Evolutionary conservation across 2,329 filamentous ascomycete genomes (phyloP), one percentile per base, ranked within the genome.

Genomic region (Ophiostoma ips): DNA sequence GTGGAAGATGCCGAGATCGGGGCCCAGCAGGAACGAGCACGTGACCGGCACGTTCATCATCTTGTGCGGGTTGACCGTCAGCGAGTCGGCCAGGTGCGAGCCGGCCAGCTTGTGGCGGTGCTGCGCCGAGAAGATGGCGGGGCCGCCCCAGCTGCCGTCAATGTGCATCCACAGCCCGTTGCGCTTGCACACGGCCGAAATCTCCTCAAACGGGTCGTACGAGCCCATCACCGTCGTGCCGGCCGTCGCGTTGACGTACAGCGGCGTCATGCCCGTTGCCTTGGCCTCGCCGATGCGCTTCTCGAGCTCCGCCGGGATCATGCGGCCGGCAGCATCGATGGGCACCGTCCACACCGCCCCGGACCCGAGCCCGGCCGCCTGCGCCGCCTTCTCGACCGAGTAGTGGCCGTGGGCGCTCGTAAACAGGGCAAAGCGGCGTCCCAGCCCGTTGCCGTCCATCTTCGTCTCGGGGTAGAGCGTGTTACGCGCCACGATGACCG

Each of bases 171-270:
- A 98, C 43, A 96, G 67, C 10, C 43, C 75, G 61, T 87, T 73
- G 52, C 74, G 72, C 55, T 77, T 74, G 67, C 86, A 92, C 16
- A 95, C 71, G 28, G 68, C 69, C 0, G 81, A 73, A 55, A 95
- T 81, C 3, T 74, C 76, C 12, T 71, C 64, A 58, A 95, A 82
- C 0, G 86, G 85, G 60, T 95, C 90, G 62, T 83, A 98, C 1
- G 85, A 87, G 15, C 92, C 92, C 55, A 90, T 71, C 2, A 96
- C 90, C 0, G 92, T 98, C 1, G 90, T 95, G 16, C 92, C 92
- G 0, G 92, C 90, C 0, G 92, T 96, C 6, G 89, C 85, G 62
- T 95, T 96, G 62, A 96, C 86, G 66, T 94, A 95, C 54, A 98
- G 84, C 0, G 92, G 90, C 1, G 84, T 92, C 61, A 82, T 79